Evolutionary conservation across 2,329 filamentous ascomycete genomes (phyloP).

Genomic region (Pseudogymnoascus sp.): DNA sequence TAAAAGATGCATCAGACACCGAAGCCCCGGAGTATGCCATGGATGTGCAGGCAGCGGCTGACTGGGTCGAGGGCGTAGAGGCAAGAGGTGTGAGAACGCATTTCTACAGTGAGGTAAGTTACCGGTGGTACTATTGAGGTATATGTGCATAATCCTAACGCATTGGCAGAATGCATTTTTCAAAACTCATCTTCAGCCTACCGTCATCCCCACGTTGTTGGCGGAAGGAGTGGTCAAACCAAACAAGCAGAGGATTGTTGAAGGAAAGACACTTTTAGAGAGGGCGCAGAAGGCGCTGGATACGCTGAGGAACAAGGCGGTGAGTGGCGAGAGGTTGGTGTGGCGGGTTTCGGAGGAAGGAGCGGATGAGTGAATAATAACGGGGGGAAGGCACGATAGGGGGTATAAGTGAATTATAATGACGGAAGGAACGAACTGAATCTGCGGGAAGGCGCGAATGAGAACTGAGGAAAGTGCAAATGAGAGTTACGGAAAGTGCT

Average conservation of each 20-base stretch:
- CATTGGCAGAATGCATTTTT: constrained; percentile 43
- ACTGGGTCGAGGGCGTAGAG: constrained; percentile 45
- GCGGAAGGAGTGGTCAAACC: constrained; percentile 33
- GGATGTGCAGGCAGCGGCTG: constrained; percentile 37
- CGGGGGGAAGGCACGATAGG: neutral
- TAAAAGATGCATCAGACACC: constrained; percentile 41
- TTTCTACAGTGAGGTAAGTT: constrained; percentile 41
- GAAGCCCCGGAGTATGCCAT: constrained; percentile 45
- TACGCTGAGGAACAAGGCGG: constrained; percentile 34
- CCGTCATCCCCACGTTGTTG: constrained; percentile 27
- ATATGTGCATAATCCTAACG: constrained; percentile 11
- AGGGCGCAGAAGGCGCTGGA: constrained; percentile 34
- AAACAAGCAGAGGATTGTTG: constrained; percentile 34
- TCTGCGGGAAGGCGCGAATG: neutral
- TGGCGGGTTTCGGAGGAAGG: constrained; percentile 19
- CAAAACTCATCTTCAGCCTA: constrained; percentile 29
- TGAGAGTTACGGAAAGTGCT: no score
- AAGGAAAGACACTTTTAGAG: constrained; percentile 31
- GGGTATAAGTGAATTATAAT: no score
- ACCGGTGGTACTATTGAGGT: neutral
- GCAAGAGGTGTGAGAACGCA: constrained; percentile 47
- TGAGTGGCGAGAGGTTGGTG: constrained; percentile 38
- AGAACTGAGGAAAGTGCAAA: neutral
- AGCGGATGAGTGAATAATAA: neutral
- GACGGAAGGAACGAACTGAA: neutral